Percentiles rank a stretch among this genome's conserved stretches.
These are phyloP conservation scores for Trichoderma asperelloides DNA, from an alignment of 495 filamentous ascomycete genomes.

Conservation along the genomic window DNA sequence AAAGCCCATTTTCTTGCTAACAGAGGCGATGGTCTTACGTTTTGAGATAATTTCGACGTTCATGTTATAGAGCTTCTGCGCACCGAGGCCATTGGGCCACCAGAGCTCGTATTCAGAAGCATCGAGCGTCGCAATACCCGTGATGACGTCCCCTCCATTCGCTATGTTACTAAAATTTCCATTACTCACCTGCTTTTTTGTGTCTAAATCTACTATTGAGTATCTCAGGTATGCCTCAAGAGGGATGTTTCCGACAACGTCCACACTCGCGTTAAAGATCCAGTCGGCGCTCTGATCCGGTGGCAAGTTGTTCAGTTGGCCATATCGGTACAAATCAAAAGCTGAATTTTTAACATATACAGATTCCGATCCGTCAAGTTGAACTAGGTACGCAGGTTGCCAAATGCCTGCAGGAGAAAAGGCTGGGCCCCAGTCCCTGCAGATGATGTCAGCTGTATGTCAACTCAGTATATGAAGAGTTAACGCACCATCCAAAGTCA, in stretches of 20 bases:
- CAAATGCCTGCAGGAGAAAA: slow-evolving; percentile 60
- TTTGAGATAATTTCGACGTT: slow-evolving; percentile 39
- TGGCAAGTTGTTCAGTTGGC: slow-evolving; percentile 50
- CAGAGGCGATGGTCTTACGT: slow-evolving; percentile 29
- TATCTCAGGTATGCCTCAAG: slow-evolving; percentile 38
- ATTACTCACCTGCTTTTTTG: slow-evolving; percentile 36
- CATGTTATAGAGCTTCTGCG: slow-evolving; percentile 51
- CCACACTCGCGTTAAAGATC: slow-evolving; percentile 63
- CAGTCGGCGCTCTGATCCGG: slow-evolving; percentile 54
- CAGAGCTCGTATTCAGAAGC: slow-evolving; percentile 45
- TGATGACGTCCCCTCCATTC: slow-evolving; percentile 38
- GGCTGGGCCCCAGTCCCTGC: slow-evolving; percentile 58
- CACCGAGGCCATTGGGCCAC: slow-evolving; percentile 54
- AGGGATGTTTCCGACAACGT: slow-evolving; percentile 49
- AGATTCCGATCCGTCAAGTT: slow-evolving; percentile 33
- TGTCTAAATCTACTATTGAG: slow-evolving; percentile 41
- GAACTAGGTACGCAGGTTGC: slow-evolving; percentile 52
- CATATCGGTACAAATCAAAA: slow-evolving; percentile 52
- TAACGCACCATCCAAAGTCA: slow-evolving; percentile 48
- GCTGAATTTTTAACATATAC: slow-evolving; percentile 50
- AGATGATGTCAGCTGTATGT: neutral
- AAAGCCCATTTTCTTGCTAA: slow-evolving; percentile 54
- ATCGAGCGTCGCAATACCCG: slow-evolving; percentile 39
- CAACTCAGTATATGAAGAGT: neutral
- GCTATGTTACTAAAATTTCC: slow-evolving; percentile 37